A percentile compares a stretch with the other conserved stretches of the same genome.
These are phyloP conservation scores for Urochloa ruziziensis DNA, from an alignment of 176 grass and related monocot genomes.

Conservation along the genomic window DNA sequence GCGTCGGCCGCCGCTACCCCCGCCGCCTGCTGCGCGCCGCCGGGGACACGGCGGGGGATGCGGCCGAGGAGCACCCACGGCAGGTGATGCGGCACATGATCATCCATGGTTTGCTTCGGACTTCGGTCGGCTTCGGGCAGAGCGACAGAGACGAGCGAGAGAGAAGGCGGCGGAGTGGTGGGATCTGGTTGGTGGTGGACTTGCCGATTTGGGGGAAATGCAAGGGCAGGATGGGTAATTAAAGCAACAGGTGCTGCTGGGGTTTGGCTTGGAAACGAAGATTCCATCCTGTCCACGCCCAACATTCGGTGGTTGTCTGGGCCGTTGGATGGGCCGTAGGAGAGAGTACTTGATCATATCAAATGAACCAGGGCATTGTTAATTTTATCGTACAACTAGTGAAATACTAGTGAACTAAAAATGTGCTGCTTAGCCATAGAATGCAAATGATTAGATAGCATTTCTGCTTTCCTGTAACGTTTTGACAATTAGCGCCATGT, in stretches of 20 bases:
- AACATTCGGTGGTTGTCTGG: background rate
- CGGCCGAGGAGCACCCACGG: background rate
- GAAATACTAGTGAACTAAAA: too few relatives aligned
- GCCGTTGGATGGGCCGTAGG: background rate
- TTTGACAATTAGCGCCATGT: background rate
- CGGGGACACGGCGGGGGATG: background rate
- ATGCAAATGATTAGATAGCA: too few relatives aligned
- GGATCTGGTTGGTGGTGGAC: background rate
- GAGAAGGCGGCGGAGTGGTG: background rate
- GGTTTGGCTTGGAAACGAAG: background rate
- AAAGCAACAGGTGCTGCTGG: background rate
- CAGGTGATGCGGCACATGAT: background rate
- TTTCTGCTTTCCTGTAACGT: background rate
- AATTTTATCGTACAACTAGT: too few relatives aligned
- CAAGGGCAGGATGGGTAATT: background rate
- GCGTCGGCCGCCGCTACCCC: too few relatives aligned
- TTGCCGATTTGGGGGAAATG: background rate
- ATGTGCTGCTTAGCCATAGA: too few relatives aligned
- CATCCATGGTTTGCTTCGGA: constrained; percentile 3
- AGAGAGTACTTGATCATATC: too few relatives aligned
- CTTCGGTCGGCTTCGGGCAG: background rate
- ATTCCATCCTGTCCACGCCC: background rate
- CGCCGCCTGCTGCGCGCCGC: background rate
- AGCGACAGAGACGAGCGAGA: background rate
- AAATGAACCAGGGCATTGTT: too few relatives aligned